Conservation (phyloP, 352 stramenopile species). For the Globisporangium paroecandrum region DNA sequence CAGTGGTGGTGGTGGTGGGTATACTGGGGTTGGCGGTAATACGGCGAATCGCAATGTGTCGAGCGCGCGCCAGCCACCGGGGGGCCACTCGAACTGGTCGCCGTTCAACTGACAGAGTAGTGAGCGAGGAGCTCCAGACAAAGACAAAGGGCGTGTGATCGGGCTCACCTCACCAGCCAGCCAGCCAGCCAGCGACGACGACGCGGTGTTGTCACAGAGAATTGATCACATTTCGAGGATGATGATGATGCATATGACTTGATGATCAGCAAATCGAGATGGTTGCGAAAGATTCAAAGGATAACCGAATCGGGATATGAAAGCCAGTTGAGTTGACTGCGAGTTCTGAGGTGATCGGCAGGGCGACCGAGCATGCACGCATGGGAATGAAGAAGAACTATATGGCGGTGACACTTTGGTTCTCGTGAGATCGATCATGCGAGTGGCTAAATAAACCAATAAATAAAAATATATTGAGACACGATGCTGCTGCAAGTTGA, state of each 20-base stretch:
- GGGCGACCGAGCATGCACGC: neutral
- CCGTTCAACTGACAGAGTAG: constrained; percentile 23
- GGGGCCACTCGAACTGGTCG: constrained; percentile 63
- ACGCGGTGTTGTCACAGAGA: neutral
- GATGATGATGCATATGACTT: neutral
- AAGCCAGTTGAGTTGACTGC: neutral
- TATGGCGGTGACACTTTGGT: too few species aligned
- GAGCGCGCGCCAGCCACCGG: constrained; percentile 47
- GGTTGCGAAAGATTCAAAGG: neutral
- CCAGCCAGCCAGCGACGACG: neutral
- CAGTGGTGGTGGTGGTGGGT: neutral
- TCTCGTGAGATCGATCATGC: too few species aligned
- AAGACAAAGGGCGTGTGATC: neutral
- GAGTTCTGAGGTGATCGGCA: neutral
- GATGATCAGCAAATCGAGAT: neutral
- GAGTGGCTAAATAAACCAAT: too few species aligned
- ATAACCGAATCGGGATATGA: neutral
- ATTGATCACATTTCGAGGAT: neutral
- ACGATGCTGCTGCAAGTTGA: too few species aligned
- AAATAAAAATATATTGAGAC: too few species aligned
- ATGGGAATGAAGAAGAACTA: too few species aligned
- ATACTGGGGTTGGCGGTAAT: neutral
- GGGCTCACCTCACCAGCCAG: too few species aligned
- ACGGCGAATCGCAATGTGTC: constrained; percentile 9
- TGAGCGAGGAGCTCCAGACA: neutral